Evolutionary conservation across 2,329 filamentous ascomycete genomes (phyloP).

Genomic region (Cercospora sesami): DNA sequence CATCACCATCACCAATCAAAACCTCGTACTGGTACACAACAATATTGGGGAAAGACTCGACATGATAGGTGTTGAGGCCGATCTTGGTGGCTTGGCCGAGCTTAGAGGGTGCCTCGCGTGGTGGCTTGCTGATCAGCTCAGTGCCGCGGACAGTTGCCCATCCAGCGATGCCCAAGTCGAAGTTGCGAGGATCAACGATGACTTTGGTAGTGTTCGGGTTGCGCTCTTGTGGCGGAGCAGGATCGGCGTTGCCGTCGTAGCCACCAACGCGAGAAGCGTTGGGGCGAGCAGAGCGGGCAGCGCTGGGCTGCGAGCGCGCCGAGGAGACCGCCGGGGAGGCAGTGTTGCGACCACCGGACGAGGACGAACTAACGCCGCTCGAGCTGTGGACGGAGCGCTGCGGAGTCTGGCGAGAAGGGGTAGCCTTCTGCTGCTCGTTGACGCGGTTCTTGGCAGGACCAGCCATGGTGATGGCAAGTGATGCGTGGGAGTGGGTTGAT

Average conservation of each 20-base stretch:
- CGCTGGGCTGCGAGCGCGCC: background rate
- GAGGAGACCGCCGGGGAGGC: constrained; percentile 5
- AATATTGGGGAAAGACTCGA: constrained; percentile 59
- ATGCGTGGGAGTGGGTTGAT: background rate
- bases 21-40: constrained; percentile 81
- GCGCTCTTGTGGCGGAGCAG: constrained; percentile 16
- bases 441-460: constrained; percentile 25
- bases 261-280: constrained; percentile 14
- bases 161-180: constrained; percentile 29
- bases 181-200: constrained; percentile 31
- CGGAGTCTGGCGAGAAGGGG: background rate
- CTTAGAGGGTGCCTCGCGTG: constrained; percentile 42
- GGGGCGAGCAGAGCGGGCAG: constrained; percentile 7
- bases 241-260: constrained; percentile 28
- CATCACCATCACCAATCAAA: constrained; percentile 60
- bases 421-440: constrained; percentile 6
- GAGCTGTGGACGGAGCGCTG: background rate
- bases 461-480: constrained; percentile 18
- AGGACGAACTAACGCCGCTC: constrained; percentile 16
- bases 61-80: constrained; percentile 72
- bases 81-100: constrained; percentile 45
- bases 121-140: constrained; percentile 22
- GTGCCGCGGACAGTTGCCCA: constrained; percentile 36
- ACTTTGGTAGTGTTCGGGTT: constrained; percentile 15
- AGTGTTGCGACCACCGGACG: constrained; percentile 16